Percentiles rank a stretch among this genome's conserved stretches.
Conservation (phyloP, 495 filamentous ascomycete genomes). For the Tuber umbilicatum region DNA sequence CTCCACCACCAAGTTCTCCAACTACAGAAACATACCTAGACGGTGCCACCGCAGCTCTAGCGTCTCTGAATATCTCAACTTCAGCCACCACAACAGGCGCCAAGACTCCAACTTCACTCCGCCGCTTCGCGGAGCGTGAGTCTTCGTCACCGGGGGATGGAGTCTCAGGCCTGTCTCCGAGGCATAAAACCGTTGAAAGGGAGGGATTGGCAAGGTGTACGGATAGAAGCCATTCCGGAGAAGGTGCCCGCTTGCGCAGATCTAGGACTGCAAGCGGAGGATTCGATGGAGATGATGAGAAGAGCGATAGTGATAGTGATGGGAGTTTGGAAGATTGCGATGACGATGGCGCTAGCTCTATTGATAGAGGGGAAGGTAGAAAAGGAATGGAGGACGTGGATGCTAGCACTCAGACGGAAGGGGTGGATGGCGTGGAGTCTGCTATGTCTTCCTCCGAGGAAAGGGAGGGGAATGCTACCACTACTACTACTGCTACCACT, state of each 20-base stretch:
- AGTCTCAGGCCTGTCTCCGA: slow-evolving; percentile 16
- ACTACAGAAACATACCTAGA: not conserved
- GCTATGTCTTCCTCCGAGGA: not conserved
- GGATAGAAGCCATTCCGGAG: slow-evolving; percentile 3
- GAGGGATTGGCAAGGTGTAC: slow-evolving; percentile 13
- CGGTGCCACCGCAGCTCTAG: not conserved
- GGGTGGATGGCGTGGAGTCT: not conserved
- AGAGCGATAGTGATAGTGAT: not conserved
- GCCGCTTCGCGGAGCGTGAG: slow-evolving; percentile 14
- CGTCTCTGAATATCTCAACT: not conserved
- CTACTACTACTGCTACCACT: not conserved
- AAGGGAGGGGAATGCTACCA: not conserved
- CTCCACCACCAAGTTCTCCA: not conserved
- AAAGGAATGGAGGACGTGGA: not conserved
- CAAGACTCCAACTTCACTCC: slow-evolving; percentile 19
- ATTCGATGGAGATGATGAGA: not conserved
- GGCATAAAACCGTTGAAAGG: slow-evolving; percentile 12
- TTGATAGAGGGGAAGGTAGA: not conserved
- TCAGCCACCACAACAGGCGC: not conserved
- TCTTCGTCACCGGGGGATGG: slow-evolving; percentile 16
- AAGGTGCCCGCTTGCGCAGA: not conserved
- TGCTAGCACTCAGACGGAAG: not conserved
- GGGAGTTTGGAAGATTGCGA: not conserved
- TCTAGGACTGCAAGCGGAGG: not conserved
- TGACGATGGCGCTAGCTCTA: not conserved